Base-by-base conservation (phyloP, 768 basidiomycete genomes). In the Sarcodon sp. region DNA sequence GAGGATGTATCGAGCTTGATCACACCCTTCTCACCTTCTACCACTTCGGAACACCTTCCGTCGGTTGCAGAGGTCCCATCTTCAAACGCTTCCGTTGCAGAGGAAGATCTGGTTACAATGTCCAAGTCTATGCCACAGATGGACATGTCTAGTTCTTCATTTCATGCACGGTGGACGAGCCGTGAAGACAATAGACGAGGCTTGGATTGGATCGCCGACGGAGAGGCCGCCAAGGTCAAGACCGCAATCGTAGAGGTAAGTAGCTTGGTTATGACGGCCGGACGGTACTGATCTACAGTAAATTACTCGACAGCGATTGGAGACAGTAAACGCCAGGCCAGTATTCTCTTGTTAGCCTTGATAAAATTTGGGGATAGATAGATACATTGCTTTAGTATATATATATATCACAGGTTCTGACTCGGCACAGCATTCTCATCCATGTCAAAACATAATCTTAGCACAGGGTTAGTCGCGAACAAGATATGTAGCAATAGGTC, bases 91-190 rank as follows among this genome's bases (percentile, higher is more conserved):
- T 72, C 69, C 51, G 66, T 79, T 48, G 73, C 71, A 33, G 83
- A 86, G 58, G 83, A 86, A 51, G 83, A 84, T 57, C 61, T 85
- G 48, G 76, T 77, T 10, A 73, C 75, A 6, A 73, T 88, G 71
- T 87, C 86, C 4, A 86, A 81, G 65, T 85, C 83, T 2, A 76
- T 79, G 53, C 79, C 86, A 13, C 79, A 84, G 56, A 72, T 80
- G 7, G 84, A 86, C 56, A 65, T 70, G 32, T 64, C 71, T 32
- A 64, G 66, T 31, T 57, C 64, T 33, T 63, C 56, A 33, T 63
- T 36, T 36, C 65, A 66, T 41, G 50, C 55, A 34, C 64, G 67
- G 36, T 68, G 67, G 62, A 59, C 54, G 46, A 64, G 66, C 45
- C 61, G 64, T 44, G 49, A 57, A 48, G 60, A 56, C 33, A 57